Conservation (phyloP, 176 grass and related monocot genomes). For the Stipa capillata region DNA sequence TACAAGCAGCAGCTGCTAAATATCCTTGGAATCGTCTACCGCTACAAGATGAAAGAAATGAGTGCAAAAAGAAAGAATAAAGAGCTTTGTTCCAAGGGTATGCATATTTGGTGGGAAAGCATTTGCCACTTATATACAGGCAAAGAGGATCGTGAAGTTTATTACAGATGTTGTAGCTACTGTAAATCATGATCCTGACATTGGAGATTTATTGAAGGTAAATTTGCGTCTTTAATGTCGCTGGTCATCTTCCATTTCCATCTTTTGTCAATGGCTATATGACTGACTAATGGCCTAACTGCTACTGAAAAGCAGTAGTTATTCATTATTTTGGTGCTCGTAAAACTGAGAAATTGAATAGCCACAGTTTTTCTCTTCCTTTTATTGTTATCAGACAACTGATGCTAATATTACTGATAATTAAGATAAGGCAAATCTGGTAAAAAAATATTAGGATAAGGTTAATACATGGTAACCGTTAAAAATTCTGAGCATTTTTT, state of each 20-base stretch:
- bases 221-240: not conserved
- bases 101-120: constrained; percentile 99
- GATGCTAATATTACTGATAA: not conserved
- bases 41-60: constrained; percentile 99
- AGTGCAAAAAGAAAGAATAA: constrained; percentile 55
- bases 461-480: not conserved
- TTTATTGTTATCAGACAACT: constrained; percentile 1
- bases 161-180: constrained; percentile 89
- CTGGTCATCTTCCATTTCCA: not conserved
- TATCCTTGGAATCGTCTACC: constrained; percentile 94
- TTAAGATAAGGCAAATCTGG: too few relatives aligned
- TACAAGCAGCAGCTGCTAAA: constrained; percentile 93
- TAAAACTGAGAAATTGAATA: too few relatives aligned
- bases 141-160: constrained; percentile 98
- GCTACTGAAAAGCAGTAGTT: not conserved
- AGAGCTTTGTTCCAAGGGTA: constrained; percentile 79
- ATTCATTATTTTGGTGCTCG: too few relatives aligned
- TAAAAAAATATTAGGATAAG: too few relatives aligned
- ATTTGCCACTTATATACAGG: constrained; percentile 95
- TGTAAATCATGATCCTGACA: constrained; percentile 86
- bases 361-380: not conserved
- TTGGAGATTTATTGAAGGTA: constrained; percentile 98
- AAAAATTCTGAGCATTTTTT: constrained; percentile 17
- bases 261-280: not conserved
- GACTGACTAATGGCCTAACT: not conserved